phyloP scores from a whole-genome alignment of 805 yeast genomes.

The Metschnikowia baotianmanensis region DNA sequence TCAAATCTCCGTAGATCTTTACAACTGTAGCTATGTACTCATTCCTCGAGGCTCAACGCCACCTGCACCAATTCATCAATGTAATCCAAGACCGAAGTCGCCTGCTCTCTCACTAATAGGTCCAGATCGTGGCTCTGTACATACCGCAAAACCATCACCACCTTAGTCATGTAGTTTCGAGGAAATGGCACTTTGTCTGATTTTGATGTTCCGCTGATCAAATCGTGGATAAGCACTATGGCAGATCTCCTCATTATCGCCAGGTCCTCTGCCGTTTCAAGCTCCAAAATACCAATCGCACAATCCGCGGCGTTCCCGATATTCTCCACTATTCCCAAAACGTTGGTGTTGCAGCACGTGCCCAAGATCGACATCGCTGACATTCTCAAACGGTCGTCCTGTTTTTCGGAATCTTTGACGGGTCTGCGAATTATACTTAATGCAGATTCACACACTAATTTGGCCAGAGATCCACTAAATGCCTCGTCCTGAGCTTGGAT shows the following conservation, averaged over 20 bases:
- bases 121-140: constrained; percentile 51
- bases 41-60: constrained; percentile 8
- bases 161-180: constrained; percentile 41
- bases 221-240: constrained; percentile 61
- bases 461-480: constrained; percentile 45
- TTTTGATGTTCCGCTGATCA: constrained; percentile 46
- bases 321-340: constrained; percentile 47
- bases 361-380: constrained; percentile 89
- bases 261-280: constrained; percentile 45
- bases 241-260: constrained; percentile 74
- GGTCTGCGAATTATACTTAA: constrained; percentile 37
- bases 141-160: constrained; percentile 44
- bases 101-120: constrained; percentile 58
- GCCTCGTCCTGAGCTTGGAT: constrained; percentile 49
- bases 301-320: constrained; percentile 68
- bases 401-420: constrained; percentile 22
- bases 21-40: background rate
- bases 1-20: too few relatives aligned
- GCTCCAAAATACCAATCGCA: constrained; percentile 67
- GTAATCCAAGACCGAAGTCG: constrained; percentile 33
- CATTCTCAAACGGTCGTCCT: constrained; percentile 68
- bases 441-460: constrained; percentile 42
- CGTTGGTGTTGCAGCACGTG: constrained; percentile 55
- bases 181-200: constrained; percentile 53
- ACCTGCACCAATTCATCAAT: constrained; percentile 27